Conservation (phyloP, 2,329 filamentous ascomycete genomes). For the Teratosphaeria gauchensis region DNA sequence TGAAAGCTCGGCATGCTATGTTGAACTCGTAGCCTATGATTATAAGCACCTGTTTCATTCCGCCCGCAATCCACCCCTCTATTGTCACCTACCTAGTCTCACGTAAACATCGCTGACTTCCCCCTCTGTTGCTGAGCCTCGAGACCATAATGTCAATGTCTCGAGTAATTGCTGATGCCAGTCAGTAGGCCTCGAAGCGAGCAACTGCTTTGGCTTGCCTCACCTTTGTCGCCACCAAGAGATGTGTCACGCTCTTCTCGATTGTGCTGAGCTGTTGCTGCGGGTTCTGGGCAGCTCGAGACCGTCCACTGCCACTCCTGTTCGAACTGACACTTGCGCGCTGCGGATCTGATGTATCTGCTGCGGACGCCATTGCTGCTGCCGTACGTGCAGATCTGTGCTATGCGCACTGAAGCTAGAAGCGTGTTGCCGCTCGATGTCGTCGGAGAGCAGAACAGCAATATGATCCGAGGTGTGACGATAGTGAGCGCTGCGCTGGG, state of each 20-base stretch:
- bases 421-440: too few species aligned
- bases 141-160: constrained; percentile 95
- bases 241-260: constrained; percentile 96
- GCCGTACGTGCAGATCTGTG: background rate
- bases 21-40: constrained; percentile 80
- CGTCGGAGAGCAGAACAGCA: background rate
- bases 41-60: background rate
- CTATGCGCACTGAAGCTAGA: background rate
- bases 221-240: constrained; percentile 84
- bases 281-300: constrained; percentile 39
- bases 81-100: constrained; percentile 49
- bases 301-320: background rate
- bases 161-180: constrained; percentile 66
- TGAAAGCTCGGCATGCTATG: constrained; percentile 93
- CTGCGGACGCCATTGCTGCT: background rate
- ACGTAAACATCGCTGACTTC: constrained; percentile 98
- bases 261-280: constrained; percentile 83
- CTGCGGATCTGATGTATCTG: background rate
- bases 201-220: background rate
- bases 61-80: background rate
- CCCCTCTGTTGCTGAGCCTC: constrained; percentile 79
- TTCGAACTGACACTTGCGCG: background rate
- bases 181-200: background rate
- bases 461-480: background rate
- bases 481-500: background rate